Conservation (phyloP, 202 grass and related monocot genomes). For the Panicum virgatum region DNA sequence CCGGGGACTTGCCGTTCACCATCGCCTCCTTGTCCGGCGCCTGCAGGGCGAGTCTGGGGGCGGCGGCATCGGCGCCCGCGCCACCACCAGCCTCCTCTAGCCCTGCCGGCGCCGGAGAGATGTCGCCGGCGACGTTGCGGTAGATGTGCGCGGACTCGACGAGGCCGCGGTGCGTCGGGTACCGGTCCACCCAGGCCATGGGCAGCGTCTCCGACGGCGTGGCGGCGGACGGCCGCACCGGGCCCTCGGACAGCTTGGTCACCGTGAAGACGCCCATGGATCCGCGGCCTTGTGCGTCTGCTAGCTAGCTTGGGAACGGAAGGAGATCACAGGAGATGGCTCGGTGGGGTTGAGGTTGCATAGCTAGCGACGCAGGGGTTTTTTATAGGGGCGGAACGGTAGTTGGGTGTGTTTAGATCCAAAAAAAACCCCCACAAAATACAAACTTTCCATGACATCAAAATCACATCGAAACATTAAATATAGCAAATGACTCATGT, state of each 20-base stretch:
- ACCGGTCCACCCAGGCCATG: slow-evolving; percentile 81
- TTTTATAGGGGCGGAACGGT: no score
- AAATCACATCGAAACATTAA: no score
- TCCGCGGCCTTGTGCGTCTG: no score
- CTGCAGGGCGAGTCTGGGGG: background rate
- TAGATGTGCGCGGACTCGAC: slow-evolving; percentile 89
- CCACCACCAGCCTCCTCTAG: background rate
- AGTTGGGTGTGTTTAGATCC: no score
- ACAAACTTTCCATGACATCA: no score
- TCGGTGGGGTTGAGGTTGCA: no score
- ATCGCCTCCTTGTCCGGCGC: background rate
- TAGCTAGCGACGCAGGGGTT: no score
- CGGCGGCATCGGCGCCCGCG: background rate
- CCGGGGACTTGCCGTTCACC: slow-evolving; percentile 30
- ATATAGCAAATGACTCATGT: no score
- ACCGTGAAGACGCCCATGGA: slow-evolving; percentile 67
- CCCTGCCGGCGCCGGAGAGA: background rate
- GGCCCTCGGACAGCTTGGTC: slow-evolving; percentile 75
- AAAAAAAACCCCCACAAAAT: no score
- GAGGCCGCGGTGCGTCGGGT: slow-evolving; percentile 88
- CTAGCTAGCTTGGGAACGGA: no score
- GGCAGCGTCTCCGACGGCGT: slow-evolving; percentile 65
- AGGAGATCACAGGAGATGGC: no score
- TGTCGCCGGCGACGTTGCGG: background rate
- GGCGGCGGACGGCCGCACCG: slow-evolving; percentile 57